phyloP scores from a whole-genome alignment of 2,329 filamentous ascomycete species.

The Fusarium circinatum region DNA sequence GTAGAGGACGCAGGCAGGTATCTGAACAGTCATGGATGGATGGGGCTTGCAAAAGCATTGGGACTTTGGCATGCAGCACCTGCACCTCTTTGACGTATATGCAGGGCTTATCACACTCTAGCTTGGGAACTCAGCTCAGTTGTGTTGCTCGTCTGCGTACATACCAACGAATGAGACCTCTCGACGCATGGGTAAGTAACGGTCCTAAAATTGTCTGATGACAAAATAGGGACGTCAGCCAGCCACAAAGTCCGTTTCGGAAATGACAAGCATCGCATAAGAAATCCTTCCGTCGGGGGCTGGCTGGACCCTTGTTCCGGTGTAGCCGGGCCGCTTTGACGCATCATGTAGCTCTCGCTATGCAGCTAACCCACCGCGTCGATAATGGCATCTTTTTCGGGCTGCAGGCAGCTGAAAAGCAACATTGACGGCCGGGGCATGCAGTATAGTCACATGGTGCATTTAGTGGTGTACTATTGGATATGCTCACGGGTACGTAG shows the following conservation, averaged over 20 bases:
- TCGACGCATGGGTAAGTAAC: too few species aligned
- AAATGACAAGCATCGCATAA: too few species aligned
- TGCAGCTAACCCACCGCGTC: not conserved
- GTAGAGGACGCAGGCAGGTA: too few species aligned
- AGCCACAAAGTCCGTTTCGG: not conserved
- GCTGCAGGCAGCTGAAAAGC: not conserved
- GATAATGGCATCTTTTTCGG: not conserved
- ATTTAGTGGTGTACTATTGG: not conserved
- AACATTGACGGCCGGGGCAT: not conserved
- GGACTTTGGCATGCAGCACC: not conserved
- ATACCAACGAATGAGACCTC: not conserved
- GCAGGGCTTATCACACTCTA: not conserved
- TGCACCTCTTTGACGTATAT: not conserved
- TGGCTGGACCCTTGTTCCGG: not conserved
- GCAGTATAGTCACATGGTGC: not conserved
- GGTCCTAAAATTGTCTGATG: not conserved
- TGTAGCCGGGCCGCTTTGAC: not conserved
- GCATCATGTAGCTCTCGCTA: not conserved
- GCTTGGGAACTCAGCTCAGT: not conserved
- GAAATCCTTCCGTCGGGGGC: too few species aligned
- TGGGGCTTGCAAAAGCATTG: not conserved
- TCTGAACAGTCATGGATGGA: too few species aligned
- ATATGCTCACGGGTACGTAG: too few species aligned
- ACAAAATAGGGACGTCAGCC: not conserved
- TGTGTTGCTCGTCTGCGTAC: not conserved